Evolutionary conservation across 148 eudicot species (phyloP), one percentile per base, ranked within the genome.

Genomic region (Chenopodium suecicum): DNA sequence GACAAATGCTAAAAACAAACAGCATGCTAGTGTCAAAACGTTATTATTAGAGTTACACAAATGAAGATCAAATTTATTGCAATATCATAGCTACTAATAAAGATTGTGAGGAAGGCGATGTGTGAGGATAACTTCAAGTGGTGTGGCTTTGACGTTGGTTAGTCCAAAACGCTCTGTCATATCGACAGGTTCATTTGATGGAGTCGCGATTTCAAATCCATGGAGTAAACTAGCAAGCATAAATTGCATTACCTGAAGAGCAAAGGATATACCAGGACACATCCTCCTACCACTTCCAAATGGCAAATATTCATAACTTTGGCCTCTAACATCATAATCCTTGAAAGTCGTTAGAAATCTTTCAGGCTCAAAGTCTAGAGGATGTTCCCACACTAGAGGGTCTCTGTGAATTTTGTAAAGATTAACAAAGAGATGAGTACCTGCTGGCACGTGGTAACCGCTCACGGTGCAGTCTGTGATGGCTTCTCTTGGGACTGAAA

Each of bases 351-450:
- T 84, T 0, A 84, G 82, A 70, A 84, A 84, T 64, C 86, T 79
- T 67, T 84, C 80, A 8, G 83, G 86, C 16, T 25, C 12, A 37
- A 79, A 84, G 0, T n/a, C 27, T 9, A 32, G 46, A 22, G 86
- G 86, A 10, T 79, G 77, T 37, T 34, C 22, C 82, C 79, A 83
- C n/a, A 37, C 13, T 32, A 46, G 4, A 0, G 85, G 82, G 29
- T 83, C 79, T 47, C 82, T 72, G 16, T 83, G 85, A 25, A 83
- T 52, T 54, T 78, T 83, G 78, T 79, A 83, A n/a, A 74, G 60
- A 27, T 83, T 83, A 5, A 78, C 74, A 9, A 73, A 66, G 3
- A 83, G 78, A 31, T 37, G 79, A 2, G 82, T 83, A 31, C 85
- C 79, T 9, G 73, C 69, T 2, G 79, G 74, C 47, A 74, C 79